Conservation (phyloP, 257 asterid genomes). For the Prunella vulgaris region DNA sequence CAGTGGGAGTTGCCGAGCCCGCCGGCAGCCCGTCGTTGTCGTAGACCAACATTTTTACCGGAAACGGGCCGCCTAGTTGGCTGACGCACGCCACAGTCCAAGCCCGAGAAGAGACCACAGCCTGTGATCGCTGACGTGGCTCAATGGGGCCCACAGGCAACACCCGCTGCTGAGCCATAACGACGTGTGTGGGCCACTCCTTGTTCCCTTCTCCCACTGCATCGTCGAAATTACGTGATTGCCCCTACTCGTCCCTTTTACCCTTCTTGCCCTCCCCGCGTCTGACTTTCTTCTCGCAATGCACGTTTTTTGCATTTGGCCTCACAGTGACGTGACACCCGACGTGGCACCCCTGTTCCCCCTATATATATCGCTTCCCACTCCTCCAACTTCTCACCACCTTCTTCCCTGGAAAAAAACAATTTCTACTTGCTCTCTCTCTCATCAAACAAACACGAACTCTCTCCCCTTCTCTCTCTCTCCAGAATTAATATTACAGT, state of each 20-base stretch:
- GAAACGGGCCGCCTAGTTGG: constrained; percentile 60
- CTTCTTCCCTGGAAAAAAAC: background rate
- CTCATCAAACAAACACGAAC: background rate
- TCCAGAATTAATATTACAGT: background rate
- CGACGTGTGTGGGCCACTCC: constrained; percentile 35
- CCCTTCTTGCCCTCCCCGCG: constrained; percentile 26
- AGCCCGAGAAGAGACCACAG: constrained; percentile 9
- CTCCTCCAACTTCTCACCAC: constrained; percentile 26
- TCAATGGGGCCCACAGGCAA: constrained; percentile 36
- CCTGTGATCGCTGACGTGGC: constrained; percentile 44
- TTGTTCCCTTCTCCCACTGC: constrained; percentile 36
- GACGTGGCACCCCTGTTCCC: constrained; percentile 38
- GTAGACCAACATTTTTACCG: constrained; percentile 61
- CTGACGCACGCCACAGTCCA: constrained; percentile 38
- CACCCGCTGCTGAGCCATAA: constrained; percentile 17
- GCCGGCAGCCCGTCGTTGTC: constrained; percentile 72
- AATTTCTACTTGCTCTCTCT: background rate
- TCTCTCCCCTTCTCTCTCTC: background rate
- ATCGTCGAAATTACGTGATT: constrained; percentile 7
- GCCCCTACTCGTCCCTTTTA: constrained; percentile 10
- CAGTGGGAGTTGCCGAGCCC: constrained; percentile 42
- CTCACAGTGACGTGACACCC: constrained; percentile 39
- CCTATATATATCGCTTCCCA: constrained; percentile 43
- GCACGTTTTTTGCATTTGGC: constrained; percentile 27
- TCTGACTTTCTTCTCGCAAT: constrained; percentile 18